These are phyloP conservation scores for Gloeophyllum trabeum DNA, from an alignment of 768 basidiomycete genomes.

Conservation along the genomic window DNA sequence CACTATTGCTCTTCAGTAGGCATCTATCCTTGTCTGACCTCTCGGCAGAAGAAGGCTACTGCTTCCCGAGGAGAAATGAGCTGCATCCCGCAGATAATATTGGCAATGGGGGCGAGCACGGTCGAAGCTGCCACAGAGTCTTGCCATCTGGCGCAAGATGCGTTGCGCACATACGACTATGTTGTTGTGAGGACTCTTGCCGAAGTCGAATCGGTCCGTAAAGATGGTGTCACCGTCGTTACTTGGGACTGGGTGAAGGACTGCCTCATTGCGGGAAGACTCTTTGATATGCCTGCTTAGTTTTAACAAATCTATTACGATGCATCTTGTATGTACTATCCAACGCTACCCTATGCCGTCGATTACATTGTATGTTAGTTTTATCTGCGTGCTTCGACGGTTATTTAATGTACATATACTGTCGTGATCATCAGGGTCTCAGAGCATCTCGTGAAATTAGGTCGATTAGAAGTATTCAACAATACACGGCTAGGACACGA, in stretches of 20 bases:
- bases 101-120: constrained; percentile 65
- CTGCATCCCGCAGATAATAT: constrained; percentile 51
- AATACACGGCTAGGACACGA: no score
- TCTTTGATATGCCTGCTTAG: no score
- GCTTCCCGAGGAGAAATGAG: constrained; percentile 23
- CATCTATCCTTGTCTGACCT: background rate
- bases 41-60: background rate
- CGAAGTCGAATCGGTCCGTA: constrained; percentile 16
- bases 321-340: no score
- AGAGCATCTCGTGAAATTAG: no score
- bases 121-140: constrained; percentile 56
- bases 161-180: constrained; percentile 37
- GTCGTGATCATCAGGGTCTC: no score
- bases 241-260: constrained; percentile 70
- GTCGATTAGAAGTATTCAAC: no score
- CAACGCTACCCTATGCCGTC: no score
- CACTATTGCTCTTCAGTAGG: background rate
- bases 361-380: no score
- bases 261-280: constrained; percentile 34
- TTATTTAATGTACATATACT: no score
- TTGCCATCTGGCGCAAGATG: constrained; percentile 25
- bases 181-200: constrained; percentile 46
- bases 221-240: constrained; percentile 25
- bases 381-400: no score
- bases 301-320: no score